Conservation (phyloP, 352 stramenopile species). For the Pythium diclinum region DNA sequence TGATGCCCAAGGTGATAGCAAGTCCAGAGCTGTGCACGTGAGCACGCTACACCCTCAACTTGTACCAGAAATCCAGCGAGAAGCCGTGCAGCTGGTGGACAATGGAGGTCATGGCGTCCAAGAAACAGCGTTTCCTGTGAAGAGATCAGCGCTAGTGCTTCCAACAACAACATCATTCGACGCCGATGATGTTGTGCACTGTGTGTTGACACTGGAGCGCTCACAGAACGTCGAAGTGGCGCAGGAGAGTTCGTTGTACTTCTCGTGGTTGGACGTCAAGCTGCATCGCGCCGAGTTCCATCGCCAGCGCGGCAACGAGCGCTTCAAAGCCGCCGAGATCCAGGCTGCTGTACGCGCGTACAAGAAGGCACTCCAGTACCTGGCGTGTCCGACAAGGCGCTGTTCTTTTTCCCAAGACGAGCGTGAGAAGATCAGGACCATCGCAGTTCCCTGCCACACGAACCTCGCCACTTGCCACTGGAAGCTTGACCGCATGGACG, state of each 20-base stretch:
- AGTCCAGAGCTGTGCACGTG: neutral
- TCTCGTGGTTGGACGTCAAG: constrained; percentile 53
- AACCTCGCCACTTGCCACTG: constrained; percentile 67
- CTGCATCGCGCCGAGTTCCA: constrained; percentile 41
- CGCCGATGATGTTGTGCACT: neutral
- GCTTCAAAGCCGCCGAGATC: constrained; percentile 43
- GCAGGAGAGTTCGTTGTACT: constrained; percentile 1
- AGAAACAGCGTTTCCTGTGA: constrained; percentile 1
- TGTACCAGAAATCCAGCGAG: constrained; percentile 7
- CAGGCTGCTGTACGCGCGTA: constrained; percentile 34
- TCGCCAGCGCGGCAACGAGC: constrained; percentile 48
- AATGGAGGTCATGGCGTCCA: neutral
- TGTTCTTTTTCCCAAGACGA: constrained; percentile 43
- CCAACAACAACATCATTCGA: neutral
- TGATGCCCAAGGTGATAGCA: neutral
- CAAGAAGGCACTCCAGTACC: constrained; percentile 44
- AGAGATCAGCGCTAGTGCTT: constrained; percentile 4
- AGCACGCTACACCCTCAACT: constrained; percentile 16
- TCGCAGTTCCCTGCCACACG: constrained; percentile 47
- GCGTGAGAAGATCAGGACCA: constrained; percentile 26
- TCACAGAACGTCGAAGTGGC: neutral
- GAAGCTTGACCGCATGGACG: constrained; percentile 39
- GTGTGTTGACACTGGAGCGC: constrained; percentile 5
- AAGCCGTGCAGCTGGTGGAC: constrained; percentile 8
- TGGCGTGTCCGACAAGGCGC: constrained; percentile 38